Percentiles rank a stretch among this genome's conserved stretches.
Evolutionary conservation across 257 asterid genomes (phyloP).

Genomic region (Solanum habrochaites): DNA sequence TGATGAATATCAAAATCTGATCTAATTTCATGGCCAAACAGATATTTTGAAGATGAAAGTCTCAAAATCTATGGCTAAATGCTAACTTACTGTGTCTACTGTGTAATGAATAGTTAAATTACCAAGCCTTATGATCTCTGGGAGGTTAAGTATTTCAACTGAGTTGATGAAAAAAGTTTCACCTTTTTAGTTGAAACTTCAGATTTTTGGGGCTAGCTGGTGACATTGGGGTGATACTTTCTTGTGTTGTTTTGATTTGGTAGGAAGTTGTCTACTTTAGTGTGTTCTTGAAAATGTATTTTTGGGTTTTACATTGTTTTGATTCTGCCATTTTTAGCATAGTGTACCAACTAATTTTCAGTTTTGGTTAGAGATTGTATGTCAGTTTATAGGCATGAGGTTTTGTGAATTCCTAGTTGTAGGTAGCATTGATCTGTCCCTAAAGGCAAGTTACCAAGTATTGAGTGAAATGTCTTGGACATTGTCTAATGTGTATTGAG

Average conservation of each 20-base stretch:
- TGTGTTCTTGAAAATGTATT: not conserved
- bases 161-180: not conserved
- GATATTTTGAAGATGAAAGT: not conserved
- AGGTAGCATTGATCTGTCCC: not conserved
- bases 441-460: not conserved
- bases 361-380: not conserved
- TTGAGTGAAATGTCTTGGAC: not conserved
- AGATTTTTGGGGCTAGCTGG: not conserved
- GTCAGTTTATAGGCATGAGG: not conserved
- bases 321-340: not conserved
- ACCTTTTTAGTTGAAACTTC: not conserved
- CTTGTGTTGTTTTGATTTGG: not conserved
- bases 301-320: not conserved
- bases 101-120: not conserved
- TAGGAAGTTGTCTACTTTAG: slow-evolving; percentile 5
- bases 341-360: not conserved
- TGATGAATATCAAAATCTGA: not conserved
- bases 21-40: not conserved
- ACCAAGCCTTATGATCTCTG: not conserved
- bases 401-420: not conserved
- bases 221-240: not conserved
- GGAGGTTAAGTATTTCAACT: not conserved
- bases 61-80: not conserved
- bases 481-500: not conserved
- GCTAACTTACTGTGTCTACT: not conserved